phyloP scores from a whole-genome alignment of 1,139 yeast genomes.

The Scheffersomyces segobiensis region DNA sequence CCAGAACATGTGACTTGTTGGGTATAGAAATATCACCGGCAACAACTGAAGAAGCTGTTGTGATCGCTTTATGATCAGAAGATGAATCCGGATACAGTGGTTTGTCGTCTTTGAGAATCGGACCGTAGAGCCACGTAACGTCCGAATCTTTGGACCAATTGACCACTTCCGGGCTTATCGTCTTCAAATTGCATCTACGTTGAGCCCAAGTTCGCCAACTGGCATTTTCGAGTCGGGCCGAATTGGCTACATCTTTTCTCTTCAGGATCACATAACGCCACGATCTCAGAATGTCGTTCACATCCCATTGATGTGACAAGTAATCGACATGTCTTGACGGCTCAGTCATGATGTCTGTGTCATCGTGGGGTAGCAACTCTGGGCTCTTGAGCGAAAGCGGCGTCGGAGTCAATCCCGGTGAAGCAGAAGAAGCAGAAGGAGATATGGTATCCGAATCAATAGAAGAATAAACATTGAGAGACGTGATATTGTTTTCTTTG shows the following conservation, averaged over 20 bases:
- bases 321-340: slow-evolving; percentile 93
- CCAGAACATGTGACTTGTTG: slow-evolving; percentile 21
- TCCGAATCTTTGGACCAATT: slow-evolving; percentile 83
- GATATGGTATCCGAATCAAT: not conserved
- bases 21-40: slow-evolving; percentile 49
- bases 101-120: slow-evolving; percentile 54
- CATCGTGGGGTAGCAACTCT: slow-evolving; percentile 71
- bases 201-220: slow-evolving; percentile 92
- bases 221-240: slow-evolving; percentile 73
- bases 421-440: not conserved
- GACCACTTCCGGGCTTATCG: slow-evolving; percentile 70
- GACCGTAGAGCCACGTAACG: slow-evolving; percentile 83
- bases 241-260: slow-evolving; percentile 71
- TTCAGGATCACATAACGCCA: slow-evolving; percentile 91
- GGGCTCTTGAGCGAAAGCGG: slow-evolving; percentile 19
- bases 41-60: slow-evolving; percentile 43
- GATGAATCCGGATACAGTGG: slow-evolving; percentile 20
- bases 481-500: not conserved
- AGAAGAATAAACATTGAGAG: not conserved
- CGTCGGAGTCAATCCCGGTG: not conserved
- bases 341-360: slow-evolving; percentile 73
- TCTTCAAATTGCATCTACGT: slow-evolving; percentile 61
- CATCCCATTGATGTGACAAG: slow-evolving; percentile 94
- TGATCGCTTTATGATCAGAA: slow-evolving; percentile 18
- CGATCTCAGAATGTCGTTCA: slow-evolving; percentile 84